These are phyloP conservation scores for Cystobasidium tubakii DNA, from an alignment of 768 basidiomycete species.

Conservation along the genomic window DNA sequence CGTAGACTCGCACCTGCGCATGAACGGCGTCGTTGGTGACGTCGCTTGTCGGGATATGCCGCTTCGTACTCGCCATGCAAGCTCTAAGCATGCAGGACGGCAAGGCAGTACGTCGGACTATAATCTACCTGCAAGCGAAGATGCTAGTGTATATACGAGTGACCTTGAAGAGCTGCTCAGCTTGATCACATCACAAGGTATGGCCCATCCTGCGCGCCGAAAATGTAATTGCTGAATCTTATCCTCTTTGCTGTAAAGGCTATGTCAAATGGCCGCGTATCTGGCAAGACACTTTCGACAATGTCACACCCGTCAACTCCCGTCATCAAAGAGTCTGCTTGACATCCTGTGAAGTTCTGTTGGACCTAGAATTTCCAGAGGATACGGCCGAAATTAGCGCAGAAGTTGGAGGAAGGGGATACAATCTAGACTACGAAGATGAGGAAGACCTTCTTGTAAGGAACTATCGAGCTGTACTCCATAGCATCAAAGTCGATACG, in stretches of 20 bases:
- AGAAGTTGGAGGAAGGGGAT: slow-evolving; percentile 28
- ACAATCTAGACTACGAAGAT: slow-evolving; percentile 15
- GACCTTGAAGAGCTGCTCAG: slow-evolving; percentile 24
- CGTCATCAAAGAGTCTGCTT: slow-evolving; percentile 29
- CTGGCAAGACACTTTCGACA: slow-evolving; percentile 30
- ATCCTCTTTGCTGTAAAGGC: slow-evolving; percentile 6
- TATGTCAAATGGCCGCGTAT: slow-evolving; percentile 34
- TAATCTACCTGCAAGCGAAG: background rate
- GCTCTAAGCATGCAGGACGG: background rate
- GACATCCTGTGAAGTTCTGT: slow-evolving; percentile 24
- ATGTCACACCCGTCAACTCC: slow-evolving; percentile 12
- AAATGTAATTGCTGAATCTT: background rate
- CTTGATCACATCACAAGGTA: slow-evolving; percentile 24
- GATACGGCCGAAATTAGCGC: slow-evolving; percentile 25
- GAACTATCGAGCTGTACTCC: slow-evolving; percentile 23
- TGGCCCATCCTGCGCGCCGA: background rate
- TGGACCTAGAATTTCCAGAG: slow-evolving; percentile 34
- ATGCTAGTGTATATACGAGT: slow-evolving; percentile 13
- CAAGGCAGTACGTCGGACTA: slow-evolving; percentile 8
- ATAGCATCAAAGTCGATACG: slow-evolving; percentile 19
- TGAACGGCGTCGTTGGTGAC: slow-evolving; percentile 28
- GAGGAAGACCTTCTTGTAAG: slow-evolving; percentile 24
- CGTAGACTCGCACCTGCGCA: slow-evolving; percentile 30
- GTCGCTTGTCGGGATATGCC: slow-evolving; percentile 25
- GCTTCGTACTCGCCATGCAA: background rate